These are phyloP conservation scores for Rhazya stricta DNA, from an alignment of 257 asterid species.

Conservation along the genomic window DNA sequence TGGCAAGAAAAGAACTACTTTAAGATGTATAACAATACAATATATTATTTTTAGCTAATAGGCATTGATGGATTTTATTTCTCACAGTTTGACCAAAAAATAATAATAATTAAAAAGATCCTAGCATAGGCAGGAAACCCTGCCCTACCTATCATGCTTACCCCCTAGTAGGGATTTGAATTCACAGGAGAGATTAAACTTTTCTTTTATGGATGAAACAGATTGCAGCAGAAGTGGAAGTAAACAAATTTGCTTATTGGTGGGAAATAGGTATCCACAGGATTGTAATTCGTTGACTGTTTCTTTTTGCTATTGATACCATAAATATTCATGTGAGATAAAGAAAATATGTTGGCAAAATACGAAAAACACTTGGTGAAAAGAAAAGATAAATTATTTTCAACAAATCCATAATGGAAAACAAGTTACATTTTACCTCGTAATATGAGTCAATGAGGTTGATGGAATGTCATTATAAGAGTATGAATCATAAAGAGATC, in stretches of 20 bases:
- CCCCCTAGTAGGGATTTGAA: not conserved
- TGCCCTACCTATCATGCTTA: not conserved
- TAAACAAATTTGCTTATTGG: too few species aligned
- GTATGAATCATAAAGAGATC: slow-evolving; percentile 77
- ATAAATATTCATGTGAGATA: not conserved
- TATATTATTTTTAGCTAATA: too few species aligned
- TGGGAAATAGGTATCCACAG: not conserved
- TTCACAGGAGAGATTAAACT: not conserved
- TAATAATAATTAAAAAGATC: too few species aligned
- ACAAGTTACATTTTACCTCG: slow-evolving; percentile 36
- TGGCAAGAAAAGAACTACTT: not conserved
- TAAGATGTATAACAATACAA: not conserved
- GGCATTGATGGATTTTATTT: not conserved
- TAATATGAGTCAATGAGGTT: slow-evolving; percentile 62
- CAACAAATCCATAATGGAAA: not conserved
- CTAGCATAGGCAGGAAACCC: too few species aligned
- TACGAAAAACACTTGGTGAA: not conserved
- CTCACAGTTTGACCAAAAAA: not conserved
- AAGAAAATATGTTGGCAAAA: not conserved
- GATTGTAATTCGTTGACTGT: not conserved
- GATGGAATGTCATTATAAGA: slow-evolving; percentile 63
- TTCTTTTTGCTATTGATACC: not conserved
- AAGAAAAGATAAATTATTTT: not conserved
- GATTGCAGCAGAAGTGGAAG: not conserved
- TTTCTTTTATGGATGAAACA: not conserved